Percentiles rank a stretch among this genome's conserved stretches.
Evolutionary conservation across 2,329 filamentous ascomycete species (phyloP).

Genomic region (Didymellaceae sp.): DNA sequence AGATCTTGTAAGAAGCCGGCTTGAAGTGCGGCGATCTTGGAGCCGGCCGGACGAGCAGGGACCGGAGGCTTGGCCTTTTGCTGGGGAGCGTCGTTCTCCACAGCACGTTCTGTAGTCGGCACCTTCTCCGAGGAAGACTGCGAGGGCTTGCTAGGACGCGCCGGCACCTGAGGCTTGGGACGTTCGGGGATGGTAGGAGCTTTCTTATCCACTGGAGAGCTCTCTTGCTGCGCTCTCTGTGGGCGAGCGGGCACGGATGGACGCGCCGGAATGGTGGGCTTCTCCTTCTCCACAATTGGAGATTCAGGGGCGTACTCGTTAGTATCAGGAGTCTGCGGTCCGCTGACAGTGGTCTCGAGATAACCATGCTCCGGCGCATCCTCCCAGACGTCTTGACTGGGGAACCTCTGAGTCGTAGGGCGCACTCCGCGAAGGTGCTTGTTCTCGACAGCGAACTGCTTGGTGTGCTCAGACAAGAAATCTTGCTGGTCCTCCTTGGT

Average conservation of each 20-base stretch:
- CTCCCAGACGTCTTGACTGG: conserved; percentile 93
- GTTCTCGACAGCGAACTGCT: conserved; percentile 63
- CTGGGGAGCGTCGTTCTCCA: conserved; percentile 47
- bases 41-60: conserved; percentile 76
- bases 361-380: conserved; percentile 85
- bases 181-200: conserved; percentile 62
- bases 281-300: conserved; percentile 41
- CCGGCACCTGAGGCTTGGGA: conserved; percentile 69
- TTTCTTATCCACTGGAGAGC: conserved; percentile 59
- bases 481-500: conserved; percentile 50
- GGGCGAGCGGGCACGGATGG: conserved; percentile 46
- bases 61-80: conserved; percentile 82
- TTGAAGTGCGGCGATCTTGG: conserved; percentile 90
- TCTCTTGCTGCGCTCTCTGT: conserved; percentile 36
- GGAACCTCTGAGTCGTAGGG: conserved; percentile 73
- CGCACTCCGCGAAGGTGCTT: conserved; percentile 63
- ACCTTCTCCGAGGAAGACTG: conserved; percentile 51
- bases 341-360: conserved; percentile 74
- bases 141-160: conserved; percentile 62
- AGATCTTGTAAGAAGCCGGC: conserved; percentile 92
- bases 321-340: conserved; percentile 59
- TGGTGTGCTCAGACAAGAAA: conserved; percentile 54
- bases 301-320: conserved; percentile 48
- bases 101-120: conserved; percentile 31
- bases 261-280: conserved; percentile 37